phyloP scores from a whole-genome alignment of 75 land plant species.

The Chamaecyparis obtusa region DNA sequence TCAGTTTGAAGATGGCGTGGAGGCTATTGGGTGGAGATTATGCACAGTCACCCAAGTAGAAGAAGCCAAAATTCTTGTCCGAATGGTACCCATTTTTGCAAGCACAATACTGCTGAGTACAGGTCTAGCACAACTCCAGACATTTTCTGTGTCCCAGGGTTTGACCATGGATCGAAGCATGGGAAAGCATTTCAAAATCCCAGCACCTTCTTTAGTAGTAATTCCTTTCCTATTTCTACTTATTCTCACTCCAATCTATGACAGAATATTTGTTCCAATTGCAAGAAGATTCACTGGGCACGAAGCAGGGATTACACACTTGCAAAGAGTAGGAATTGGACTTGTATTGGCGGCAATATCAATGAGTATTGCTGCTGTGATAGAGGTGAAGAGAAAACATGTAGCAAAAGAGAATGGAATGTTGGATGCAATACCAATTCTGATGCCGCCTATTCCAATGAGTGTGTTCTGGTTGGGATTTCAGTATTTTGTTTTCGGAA shows the following conservation, averaged over 20 bases:
- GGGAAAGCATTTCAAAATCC: background rate
- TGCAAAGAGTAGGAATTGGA: constrained; percentile 21
- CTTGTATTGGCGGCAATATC: background rate
- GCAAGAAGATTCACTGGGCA: constrained; percentile 46
- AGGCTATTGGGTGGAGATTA: constrained; percentile 21
- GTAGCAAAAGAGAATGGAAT: constrained; percentile 19
- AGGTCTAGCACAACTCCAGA: constrained; percentile 10
- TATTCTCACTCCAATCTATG: constrained; percentile 55
- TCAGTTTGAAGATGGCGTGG: background rate
- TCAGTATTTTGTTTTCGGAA: constrained; percentile 11
- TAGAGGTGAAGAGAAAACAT: background rate
- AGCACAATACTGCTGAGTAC: constrained; percentile 10
- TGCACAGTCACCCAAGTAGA: constrained; percentile 33
- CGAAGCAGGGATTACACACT: constrained; percentile 49
- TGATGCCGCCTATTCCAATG: constrained; percentile 16
- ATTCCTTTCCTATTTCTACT: constrained; percentile 50
- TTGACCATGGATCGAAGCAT: constrained; percentile 11
- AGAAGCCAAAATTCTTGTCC: constrained; percentile 13
- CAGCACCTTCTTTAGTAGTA: background rate
- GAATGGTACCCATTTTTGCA: constrained; percentile 1
- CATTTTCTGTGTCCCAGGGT: constrained; percentile 6
- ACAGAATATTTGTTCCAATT: constrained; percentile 54
- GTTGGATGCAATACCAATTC: constrained; percentile 4
- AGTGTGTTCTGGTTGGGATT: constrained; percentile 21
- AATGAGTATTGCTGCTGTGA: constrained; percentile 1